Base-by-base conservation (phyloP, 306 rosid species). In the Arachis stenosperma region DNA sequence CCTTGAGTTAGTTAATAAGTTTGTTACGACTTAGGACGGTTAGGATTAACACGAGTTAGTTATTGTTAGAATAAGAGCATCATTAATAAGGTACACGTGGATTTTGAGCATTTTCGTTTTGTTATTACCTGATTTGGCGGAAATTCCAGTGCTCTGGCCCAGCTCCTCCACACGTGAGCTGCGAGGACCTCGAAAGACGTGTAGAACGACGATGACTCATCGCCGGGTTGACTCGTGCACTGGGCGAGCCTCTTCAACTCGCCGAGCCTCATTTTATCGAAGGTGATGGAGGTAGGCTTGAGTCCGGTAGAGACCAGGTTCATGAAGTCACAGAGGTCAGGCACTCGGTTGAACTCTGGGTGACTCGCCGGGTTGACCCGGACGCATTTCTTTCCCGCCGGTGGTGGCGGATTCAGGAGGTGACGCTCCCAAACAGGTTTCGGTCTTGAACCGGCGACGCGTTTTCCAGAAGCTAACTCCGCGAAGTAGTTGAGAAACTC, bases 161-260 rank as follows among this genome's bases (percentile, higher is more conserved):
- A 93, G 61, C 94, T 91, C 79, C 96, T 77, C 98, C 98, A 93
- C 14, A 93, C 84, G 75, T 91, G 98, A 0, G 90, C 97, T 0
- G 94, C 81, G 5, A 93, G 87, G 7, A 86, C 92, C 75, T 93
- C 98, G 39, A 93, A 93, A 7, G 92, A 78, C 1, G 98, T 89
- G 81, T 43, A 82, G 29, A n/a, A 52, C 9, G 56, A 33, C 12
- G 53, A 44, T 0, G 37, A 4, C 37, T 33, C 37, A 33, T 79
- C 90, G 0, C 69, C 36, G 33, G 43, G 65, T 41, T 65, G 74
- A 71, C 82, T 70, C 79, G 90, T 73, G 17, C 76, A 64, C 1
- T 13, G 13, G 0, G 89, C 90, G 9, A 82, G 7, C 0, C 44
- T 63, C 65, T 86, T 91, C 2, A 93, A 75, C 76, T 82, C 78